Evolutionary conservation across 345 rosid species (phyloP), one percentile per base, ranked within the genome.

Genomic region (Eucalyptus polybractea): DNA sequence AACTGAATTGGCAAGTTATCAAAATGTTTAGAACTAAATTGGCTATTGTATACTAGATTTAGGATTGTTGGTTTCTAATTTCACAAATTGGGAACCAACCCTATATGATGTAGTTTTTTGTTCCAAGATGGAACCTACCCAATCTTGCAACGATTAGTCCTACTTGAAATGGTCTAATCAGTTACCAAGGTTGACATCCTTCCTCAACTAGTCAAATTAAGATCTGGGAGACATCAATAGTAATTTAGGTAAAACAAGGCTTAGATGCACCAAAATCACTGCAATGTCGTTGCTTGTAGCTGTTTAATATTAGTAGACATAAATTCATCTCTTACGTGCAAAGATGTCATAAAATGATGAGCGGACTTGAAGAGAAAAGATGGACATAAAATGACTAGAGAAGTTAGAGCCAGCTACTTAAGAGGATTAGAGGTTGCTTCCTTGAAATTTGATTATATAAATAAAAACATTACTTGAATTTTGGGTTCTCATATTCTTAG

Each of bases 51-150:
- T 65, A 13, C 42, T 16, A 67, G 1, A 33, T 15, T 31, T 17
- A 37, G 19, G 4, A 67, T 0, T 10, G 40, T 67, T 0, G 3
- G 12, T 16, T 67, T 33, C 6, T 33, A 1, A 2, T 15, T 31
- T 17, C 11, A 31, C 42, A 16, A 8, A 67, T 31, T 31, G 7
- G 11, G 80, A 67, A 67, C 5, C 2, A 2, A 31, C 42, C 22
- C 3, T 15, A 6, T 31, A 6, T 1, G 22, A 5, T 31, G 4
- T 0, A 1, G 1, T 31, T 31, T 17, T 9, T 15, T 0, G 6
- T 67, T 67, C 11, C 2, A 31, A 2, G 12, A 3, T 11, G 80
- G 24, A 16, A 31, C 80, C 7, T 2, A 69, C 42, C 12, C 11
- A 65, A 19, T 37, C 6, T 31, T 3, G 11, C 33, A 67, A 4